These are phyloP conservation scores for Hylodesmum podocarpum DNA, from an alignment of 306 rosid species.

Conservation along the genomic window DNA sequence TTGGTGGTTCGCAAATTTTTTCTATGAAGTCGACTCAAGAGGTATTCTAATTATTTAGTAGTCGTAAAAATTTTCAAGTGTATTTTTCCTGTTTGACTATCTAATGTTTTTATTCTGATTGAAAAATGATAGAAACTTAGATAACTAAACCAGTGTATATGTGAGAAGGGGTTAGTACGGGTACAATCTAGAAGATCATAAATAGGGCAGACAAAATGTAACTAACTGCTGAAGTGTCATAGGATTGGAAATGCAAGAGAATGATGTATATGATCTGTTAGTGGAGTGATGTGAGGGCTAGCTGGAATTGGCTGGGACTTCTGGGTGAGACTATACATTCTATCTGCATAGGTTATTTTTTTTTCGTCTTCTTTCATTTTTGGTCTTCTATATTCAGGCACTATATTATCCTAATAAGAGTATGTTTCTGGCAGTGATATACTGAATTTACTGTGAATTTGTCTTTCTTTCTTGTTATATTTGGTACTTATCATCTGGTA, in stretches of 20 bases:
- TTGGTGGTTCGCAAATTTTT: slow-evolving; percentile 13
- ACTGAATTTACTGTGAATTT: neutral
- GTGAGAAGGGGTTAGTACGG: neutral
- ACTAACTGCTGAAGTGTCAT: neutral
- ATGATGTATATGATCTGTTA: neutral
- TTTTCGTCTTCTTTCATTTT: too few relatives aligned
- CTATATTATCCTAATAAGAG: too few relatives aligned
- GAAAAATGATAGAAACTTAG: neutral
- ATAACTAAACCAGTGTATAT: neutral
- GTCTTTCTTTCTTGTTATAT: neutral
- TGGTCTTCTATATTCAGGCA: too few relatives aligned
- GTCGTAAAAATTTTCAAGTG: neutral
- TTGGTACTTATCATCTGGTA: neutral
- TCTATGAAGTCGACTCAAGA: slow-evolving; percentile 20
- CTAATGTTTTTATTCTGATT: neutral
- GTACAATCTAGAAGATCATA: neutral
- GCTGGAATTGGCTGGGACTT: neutral
- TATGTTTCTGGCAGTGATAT: too few relatives aligned
- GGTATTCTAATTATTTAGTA: slow-evolving; percentile 25
- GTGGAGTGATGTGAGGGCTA: neutral
- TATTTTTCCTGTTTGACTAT: neutral
- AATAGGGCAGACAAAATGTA: neutral
- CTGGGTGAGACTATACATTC: neutral
- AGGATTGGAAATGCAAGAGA: neutral
- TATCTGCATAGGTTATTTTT: neutral